Percentiles rank a stretch among this genome's conserved stretches.
phyloP scores from a whole-genome alignment of 2,329 filamentous ascomycete species.

The Aspergillus luchuensis region DNA sequence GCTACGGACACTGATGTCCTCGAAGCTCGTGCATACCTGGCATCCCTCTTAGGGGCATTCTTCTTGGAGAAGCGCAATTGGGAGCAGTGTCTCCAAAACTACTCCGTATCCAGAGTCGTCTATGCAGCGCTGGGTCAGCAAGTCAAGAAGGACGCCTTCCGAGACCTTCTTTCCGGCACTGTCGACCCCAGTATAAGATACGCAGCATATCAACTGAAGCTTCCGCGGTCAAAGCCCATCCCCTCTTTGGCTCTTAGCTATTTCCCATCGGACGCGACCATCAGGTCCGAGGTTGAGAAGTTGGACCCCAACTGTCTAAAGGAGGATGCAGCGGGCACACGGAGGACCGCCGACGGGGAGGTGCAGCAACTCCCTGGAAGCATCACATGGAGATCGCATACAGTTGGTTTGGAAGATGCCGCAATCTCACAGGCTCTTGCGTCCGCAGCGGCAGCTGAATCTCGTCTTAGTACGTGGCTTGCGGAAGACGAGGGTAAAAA shows the following conservation, averaged over 20 bases:
- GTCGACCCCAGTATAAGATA: slow-evolving; percentile 94
- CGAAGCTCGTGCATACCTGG: slow-evolving; percentile 82
- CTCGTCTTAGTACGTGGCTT: slow-evolving; percentile 52
- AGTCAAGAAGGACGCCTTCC: slow-evolving; percentile 75
- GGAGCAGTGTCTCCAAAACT: slow-evolving; percentile 74
- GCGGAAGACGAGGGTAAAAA: slow-evolving; percentile 43
- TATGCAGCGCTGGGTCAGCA: slow-evolving; percentile 72
- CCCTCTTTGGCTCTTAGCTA: slow-evolving; percentile 75
- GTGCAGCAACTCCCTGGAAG: slow-evolving; percentile 64
- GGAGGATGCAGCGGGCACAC: slow-evolving; percentile 56
- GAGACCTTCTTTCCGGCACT: slow-evolving; percentile 80
- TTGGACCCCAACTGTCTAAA: slow-evolving; percentile 69
- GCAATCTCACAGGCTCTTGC: slow-evolving; percentile 84
- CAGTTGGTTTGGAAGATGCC: slow-evolving; percentile 88
- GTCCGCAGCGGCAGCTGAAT: slow-evolving; percentile 61
- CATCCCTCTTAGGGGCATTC: slow-evolving; percentile 73
- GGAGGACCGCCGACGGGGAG: slow-evolving; percentile 47
- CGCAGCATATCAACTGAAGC: slow-evolving; percentile 86
- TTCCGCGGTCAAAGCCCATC: slow-evolving; percentile 81
- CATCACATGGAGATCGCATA: slow-evolving; percentile 81
- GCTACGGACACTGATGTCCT: slow-evolving; percentile 72
- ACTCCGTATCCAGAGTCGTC: slow-evolving; percentile 75
- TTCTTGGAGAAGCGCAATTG: slow-evolving; percentile 87
- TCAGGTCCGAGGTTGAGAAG: slow-evolving; percentile 69
- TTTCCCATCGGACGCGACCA: slow-evolving; percentile 65